Base-by-base conservation (phyloP, 805 yeast genomes). In the Kuraishia hungarica region DNA sequence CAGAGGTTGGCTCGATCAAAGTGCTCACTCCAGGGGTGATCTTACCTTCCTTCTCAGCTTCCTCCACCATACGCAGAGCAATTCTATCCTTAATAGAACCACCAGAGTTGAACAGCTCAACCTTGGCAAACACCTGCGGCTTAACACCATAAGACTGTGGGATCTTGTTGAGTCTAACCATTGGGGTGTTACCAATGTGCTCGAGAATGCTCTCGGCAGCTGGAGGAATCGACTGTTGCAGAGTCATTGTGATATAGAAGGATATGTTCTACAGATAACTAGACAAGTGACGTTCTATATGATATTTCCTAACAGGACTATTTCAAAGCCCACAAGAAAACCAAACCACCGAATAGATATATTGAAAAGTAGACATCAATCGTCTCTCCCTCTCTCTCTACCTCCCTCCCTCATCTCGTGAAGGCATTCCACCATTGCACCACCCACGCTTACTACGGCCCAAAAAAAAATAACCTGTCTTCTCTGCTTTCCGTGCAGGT, bases 71-170 rank as follows among this genome's bases (percentile, higher is more conserved):
- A 66, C 89, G 78, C 64, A 86, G 80, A 61, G 96, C 96, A 64
- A 89, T 89, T 71, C 96, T 82, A 67, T 89, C 96, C 72, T 89
- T 89, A 68, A 89, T 89, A 50, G 94, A 86, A 24, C 96, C 96
- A 59, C 96, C 96, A 60, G 94, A 88, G 67, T 89, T 89, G 80
- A 89, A 89, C 55, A 83, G 77, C 67, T 89, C 96, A 52, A 86
- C 82, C 68, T 89, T 89, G 63, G 89, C 94, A 60, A 80, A 81
- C 53, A 84, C 70, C 60, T 75, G 75, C 29, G 94, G 91, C 68
- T 84, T 85, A 66, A 89, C 80, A 15, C 94, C 93, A 52, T 79
- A 71, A 17, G 86, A 79, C 67, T 87, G 86, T 15, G 96, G 96
- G 58, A 89, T 79, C 64, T 81, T 83, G 76, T 86, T 87, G 57